Evolutionary conservation across 2,329 filamentous ascomycete species (phyloP), one percentile per base, ranked within the genome.

Genomic region (Didymella arachidicola): DNA sequence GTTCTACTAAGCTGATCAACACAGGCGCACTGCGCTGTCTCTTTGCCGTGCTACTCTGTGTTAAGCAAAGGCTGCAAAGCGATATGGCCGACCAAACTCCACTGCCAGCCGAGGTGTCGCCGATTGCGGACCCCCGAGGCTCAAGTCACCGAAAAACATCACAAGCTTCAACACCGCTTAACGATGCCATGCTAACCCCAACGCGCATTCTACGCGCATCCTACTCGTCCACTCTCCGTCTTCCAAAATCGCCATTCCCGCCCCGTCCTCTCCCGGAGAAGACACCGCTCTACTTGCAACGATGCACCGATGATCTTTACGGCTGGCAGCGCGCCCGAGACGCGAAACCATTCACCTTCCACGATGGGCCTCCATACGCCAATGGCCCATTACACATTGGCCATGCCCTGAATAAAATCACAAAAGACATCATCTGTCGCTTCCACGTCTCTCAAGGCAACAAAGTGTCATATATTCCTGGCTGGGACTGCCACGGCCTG

Each of bases 401-500:
- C 2, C 95, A 99, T 81, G 93, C 95, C 34, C 81, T 99, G 73
- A 99, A 99, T 79, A 99, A 99, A 80, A 89, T 98, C 67, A 83
- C 97, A 59, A 99, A 99, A 81, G 95, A 99, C 78, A 91, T 98
- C 71, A 91, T 96, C 61, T 84, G 93, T 67, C 87, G 95, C 39
- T 87, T 89, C 61, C 88, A 97, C 79, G 81, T 98, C 60, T 87
- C 91, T 60, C 85, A 89, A 72, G 95, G 92, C 18, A 88, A 86
- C 66, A 84, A 86, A 62, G 88, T 98, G 32, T 83, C 87, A 38
- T 99, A 96, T 72, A 83, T 93, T 16, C 95, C 95, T 2, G 94
- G 95, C 44, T 99, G 95, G 95, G 96, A 99, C 75, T 99, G 95
- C 66, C 95, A 99, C 81, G 95, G 95, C 0, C 84, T 99, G 47